These are phyloP conservation scores for Xylariaceae sp. DNA, from an alignment of 2,329 filamentous ascomycete genomes.

Conservation along the genomic window DNA sequence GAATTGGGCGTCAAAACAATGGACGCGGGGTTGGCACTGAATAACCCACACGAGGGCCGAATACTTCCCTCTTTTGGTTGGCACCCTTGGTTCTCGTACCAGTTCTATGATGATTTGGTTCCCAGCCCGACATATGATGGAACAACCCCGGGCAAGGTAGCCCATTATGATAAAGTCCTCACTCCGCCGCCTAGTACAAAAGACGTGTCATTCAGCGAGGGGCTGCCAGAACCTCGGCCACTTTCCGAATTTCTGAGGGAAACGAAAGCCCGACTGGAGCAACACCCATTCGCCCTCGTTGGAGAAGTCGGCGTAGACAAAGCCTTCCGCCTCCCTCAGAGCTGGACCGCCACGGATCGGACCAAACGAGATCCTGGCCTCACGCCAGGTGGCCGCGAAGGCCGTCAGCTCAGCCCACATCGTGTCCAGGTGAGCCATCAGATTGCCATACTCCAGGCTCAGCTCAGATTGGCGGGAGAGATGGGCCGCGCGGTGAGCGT, in stretches of 20 bases:
- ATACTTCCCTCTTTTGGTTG: constrained; percentile 72
- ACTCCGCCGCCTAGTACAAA: constrained; percentile 40
- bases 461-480: constrained; percentile 64
- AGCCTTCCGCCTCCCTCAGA: constrained; percentile 63
- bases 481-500: constrained; percentile 58
- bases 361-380: constrained; percentile 37
- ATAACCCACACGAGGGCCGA: constrained; percentile 24
- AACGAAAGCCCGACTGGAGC: constrained; percentile 46
- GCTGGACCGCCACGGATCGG: constrained; percentile 37
- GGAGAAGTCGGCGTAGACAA: constrained; percentile 76
- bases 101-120: constrained; percentile 57
- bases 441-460: constrained; percentile 54
- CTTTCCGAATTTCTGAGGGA: constrained; percentile 51
- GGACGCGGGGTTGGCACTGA: constrained; percentile 10
- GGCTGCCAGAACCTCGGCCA: constrained; percentile 52
- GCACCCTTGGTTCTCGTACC: constrained; percentile 82
- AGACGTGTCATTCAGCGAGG: constrained; percentile 35
- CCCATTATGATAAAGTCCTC: constrained; percentile 63
- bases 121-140: constrained; percentile 29
- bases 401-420: constrained; percentile 58
- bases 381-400: constrained; percentile 65
- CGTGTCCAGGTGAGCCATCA: constrained; percentile 65
- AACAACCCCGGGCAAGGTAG: constrained; percentile 31
- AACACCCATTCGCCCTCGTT: constrained; percentile 57
- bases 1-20: constrained; percentile 39